phyloP scores from a whole-genome alignment of 768 basidiomycete genomes.

The Boletus rufocinnamomeus region DNA sequence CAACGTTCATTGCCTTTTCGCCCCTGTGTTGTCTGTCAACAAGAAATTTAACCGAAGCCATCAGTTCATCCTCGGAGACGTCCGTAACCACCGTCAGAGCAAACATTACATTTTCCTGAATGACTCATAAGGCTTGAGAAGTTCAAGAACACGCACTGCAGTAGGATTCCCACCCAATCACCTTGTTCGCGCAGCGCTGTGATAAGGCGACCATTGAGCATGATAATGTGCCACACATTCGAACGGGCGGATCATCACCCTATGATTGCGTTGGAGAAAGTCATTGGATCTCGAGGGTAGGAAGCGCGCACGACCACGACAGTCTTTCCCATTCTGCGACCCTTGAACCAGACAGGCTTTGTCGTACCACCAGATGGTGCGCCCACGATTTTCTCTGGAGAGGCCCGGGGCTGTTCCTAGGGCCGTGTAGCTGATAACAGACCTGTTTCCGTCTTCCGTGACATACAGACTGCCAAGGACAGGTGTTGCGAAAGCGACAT shows the following conservation, averaged over 20 bases:
- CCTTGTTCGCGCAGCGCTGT: too few species aligned
- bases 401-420: constrained; percentile 52
- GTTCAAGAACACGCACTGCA: too few species aligned
- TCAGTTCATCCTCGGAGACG: too few species aligned
- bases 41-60: too few species aligned
- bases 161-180: too few species aligned
- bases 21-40: too few species aligned
- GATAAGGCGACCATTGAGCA: too few species aligned
- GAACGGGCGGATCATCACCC: constrained; percentile 46
- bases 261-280: constrained; percentile 28
- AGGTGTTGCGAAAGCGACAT: constrained; percentile 60
- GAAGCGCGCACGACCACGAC: constrained; percentile 44
- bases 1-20: too few species aligned
- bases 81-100: too few species aligned
- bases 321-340: constrained; percentile 40
- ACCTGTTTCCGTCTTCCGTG: constrained; percentile 34
- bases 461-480: constrained; percentile 48
- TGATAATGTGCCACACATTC: constrained; percentile 38
- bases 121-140: too few species aligned
- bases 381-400: constrained; percentile 40
- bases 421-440: constrained; percentile 57
- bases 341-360: constrained; percentile 44
- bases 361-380: constrained; percentile 64
- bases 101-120: too few species aligned
- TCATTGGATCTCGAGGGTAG: constrained; percentile 7